Base-by-base conservation (phyloP, 1,284 basidiomycete genomes). In the Naganishia sp. region DNA sequence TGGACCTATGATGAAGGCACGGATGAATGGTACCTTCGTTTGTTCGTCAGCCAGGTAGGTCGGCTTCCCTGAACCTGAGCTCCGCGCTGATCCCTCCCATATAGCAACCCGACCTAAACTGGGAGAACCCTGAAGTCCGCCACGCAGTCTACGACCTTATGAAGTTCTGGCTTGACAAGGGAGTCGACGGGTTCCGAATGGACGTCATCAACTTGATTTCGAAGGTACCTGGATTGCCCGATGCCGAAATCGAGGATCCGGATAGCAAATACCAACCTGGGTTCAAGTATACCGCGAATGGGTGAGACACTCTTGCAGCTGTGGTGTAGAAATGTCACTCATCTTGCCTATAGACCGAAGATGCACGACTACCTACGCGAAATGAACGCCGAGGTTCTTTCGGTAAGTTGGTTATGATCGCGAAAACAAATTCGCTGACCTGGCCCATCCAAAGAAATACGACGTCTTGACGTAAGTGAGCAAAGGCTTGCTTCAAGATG, bases 281-380 rank as follows among this genome's bases (percentile, higher is more conserved):
- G 3, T 82, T 80, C 56, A 77, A 81, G 71, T 77, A 85, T 69
- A 87, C 82, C 66, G 84, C 84, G 16, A 87, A 87, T 70, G 86
- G 88, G 68, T 68, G 48, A 42, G 68, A 54, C 9, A 33, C 16
- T 0, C 15, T 18, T 13, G 11, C 11, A 10, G 36, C 25, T n/a
- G 28, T 28, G 2, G 28, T 28, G 28, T 5, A 28, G 5, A 5
- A 39, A n/a, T 11, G 39, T n/a, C 6, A 21, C 11, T 46, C 0
- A 33, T 28, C 28, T 28, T 28, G 28, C 28, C 3, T 28, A 28
- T 23, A 67, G 66, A 0, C 87, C 87, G 3, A 80, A 80, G 10
- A 85, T 89, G 2, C 87, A 89, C 73, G 85, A 87, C 66, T 90
- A 83, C 70, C 74, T 91, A 50, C 81, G 84, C 70, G 86, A 90